These are phyloP conservation scores for Tulasnella sp. DNA, from an alignment of 768 basidiomycete genomes.

Conservation along the genomic window DNA sequence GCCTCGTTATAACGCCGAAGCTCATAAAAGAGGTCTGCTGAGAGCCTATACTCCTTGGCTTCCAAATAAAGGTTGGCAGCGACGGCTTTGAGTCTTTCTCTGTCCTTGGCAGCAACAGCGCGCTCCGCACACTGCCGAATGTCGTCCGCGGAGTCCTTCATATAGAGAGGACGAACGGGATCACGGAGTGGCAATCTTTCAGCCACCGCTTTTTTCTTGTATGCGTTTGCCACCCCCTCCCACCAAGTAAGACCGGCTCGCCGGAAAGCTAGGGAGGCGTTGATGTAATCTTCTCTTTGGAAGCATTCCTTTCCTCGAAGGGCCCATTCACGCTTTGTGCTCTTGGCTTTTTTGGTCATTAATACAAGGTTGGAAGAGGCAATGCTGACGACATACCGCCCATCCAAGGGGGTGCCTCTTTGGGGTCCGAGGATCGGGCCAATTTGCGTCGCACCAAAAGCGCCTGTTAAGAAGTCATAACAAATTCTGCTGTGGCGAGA, in stretches of 20 bases:
- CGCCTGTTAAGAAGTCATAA: no score
- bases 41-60: constrained; percentile 1
- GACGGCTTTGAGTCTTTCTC: background rate
- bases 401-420: background rate
- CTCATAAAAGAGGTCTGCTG: background rate
- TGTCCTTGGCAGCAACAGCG: background rate
- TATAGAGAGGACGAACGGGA: background rate
- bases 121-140: background rate
- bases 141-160: background rate
- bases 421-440: background rate
- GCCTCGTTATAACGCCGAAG: background rate
- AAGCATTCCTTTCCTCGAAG: background rate
- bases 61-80: background rate
- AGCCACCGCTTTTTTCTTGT: background rate
- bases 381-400: background rate
- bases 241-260: background rate
- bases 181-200: background rate
- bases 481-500: no score
- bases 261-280: background rate
- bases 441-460: background rate
- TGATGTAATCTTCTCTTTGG: background rate
- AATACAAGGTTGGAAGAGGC: no score
- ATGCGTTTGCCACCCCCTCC: background rate
- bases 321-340: background rate
- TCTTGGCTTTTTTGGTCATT: no score